Percentiles rank a stretch among this genome's conserved stretches.
phyloP scores from a whole-genome alignment of 139 green algal species.

The Trebouxia sp. region DNA sequence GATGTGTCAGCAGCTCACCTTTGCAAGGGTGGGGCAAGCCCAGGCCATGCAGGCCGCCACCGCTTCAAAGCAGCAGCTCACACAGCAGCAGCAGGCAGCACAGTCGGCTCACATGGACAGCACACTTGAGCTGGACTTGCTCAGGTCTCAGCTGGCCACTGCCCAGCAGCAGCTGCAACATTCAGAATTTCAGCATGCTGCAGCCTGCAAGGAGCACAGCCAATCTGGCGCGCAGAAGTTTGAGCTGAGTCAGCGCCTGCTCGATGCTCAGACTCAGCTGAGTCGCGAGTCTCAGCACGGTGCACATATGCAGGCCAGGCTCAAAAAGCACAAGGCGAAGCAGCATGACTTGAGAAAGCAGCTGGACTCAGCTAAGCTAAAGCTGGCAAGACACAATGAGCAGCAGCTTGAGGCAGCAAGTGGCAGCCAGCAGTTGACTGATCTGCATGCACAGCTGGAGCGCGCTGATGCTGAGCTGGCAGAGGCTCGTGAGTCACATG shows the following conservation, averaged over 20 bases:
- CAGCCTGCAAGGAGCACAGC: not conserved
- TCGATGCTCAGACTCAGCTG: not conserved
- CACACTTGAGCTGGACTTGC: not conserved
- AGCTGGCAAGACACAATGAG: not conserved
- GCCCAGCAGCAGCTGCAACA: not conserved
- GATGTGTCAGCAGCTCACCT: constrained; percentile 15
- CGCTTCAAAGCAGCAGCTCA: not conserved
- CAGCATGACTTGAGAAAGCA: not conserved
- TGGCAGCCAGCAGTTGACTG: not conserved
- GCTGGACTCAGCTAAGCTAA: not conserved
- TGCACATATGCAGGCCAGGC: not conserved
- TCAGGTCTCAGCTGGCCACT: not conserved
- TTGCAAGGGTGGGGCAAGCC: constrained; percentile 7
- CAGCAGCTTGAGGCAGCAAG: not conserved
- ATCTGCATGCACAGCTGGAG: not conserved
- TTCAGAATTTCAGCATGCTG: not conserved
- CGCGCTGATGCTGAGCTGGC: not conserved
- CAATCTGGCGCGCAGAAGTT: not conserved
- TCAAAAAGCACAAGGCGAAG: not conserved
- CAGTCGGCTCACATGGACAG: not conserved
- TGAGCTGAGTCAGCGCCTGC: constrained; percentile 20
- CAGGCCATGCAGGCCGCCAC: not conserved
- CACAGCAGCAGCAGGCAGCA: not conserved
- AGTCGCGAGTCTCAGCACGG: not conserved
- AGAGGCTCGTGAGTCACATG: not conserved